Evolutionary conservation across 2,329 filamentous ascomycete species (phyloP).

Genomic region (Fusarium sp.): DNA sequence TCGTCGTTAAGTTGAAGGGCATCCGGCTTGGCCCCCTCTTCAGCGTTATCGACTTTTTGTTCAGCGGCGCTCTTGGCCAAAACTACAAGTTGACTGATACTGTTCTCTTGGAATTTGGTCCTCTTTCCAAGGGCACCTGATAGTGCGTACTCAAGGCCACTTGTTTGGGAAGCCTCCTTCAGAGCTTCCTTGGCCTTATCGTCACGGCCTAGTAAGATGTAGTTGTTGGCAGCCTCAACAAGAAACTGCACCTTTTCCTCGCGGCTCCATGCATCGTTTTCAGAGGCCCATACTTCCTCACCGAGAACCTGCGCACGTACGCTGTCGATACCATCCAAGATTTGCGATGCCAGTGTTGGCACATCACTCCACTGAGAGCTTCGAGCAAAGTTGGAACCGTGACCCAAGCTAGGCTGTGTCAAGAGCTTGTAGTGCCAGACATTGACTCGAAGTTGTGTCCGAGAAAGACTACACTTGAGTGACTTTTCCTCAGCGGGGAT

Average conservation of each 20-base stretch:
- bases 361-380: conserved; percentile 71
- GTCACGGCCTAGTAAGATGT: conserved; percentile 87
- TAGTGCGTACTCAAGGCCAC: conserved; percentile 83
- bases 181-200: conserved; percentile 79
- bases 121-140: conserved; percentile 89
- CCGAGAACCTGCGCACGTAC: conserved; percentile 57
- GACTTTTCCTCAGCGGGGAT: conserved; percentile 51
- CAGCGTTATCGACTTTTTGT: conserved; percentile 41
- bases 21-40: conserved; percentile 65
- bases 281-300: conserved; percentile 55
- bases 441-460: conserved; percentile 78
- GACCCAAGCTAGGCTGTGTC: conserved; percentile 67
- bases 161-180: conserved; percentile 72
- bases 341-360: conserved; percentile 65
- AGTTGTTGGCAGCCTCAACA: conserved; percentile 84
- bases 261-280: conserved; percentile 55
- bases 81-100: conserved; percentile 89
- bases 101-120: conserved; percentile 83
- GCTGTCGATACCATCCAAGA: conserved; percentile 59
- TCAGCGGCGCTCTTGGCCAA: conserved; percentile 78
- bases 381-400: conserved; percentile 68
- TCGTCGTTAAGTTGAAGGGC: conserved; percentile 89
- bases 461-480: conserved; percentile 64
- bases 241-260: conserved; percentile 77
- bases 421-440: conserved; percentile 76